phyloP scores from a whole-genome alignment of 2,329 filamentous ascomycete species.

The Colletotrichum caudatum region DNA sequence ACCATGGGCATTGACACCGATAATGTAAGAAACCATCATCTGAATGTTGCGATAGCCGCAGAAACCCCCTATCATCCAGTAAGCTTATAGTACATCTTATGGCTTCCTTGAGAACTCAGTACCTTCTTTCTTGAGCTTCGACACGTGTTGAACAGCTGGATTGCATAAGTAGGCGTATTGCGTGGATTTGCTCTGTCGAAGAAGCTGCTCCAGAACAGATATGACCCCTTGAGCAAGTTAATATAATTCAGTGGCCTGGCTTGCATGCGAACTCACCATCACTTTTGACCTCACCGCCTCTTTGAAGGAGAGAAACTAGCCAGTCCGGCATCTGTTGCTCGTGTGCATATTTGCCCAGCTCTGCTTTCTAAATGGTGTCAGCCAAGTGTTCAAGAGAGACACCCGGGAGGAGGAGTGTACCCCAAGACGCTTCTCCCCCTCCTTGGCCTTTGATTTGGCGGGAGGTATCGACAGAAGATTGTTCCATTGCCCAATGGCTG shows the following conservation, averaged over 20 bases:
- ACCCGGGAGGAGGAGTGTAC: constrained; percentile 1
- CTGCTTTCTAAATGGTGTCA: constrained; percentile 59
- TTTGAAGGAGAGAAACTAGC: constrained; percentile 72
- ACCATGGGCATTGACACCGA: constrained; percentile 67
- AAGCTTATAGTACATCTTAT: neutral
- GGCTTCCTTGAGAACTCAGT: constrained; percentile 26
- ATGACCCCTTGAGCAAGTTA: constrained; percentile 67
- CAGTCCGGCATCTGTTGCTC: constrained; percentile 81
- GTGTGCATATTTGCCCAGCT: constrained; percentile 78
- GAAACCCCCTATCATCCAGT: constrained; percentile 75
- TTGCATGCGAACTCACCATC: constrained; percentile 56
- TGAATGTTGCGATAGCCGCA: constrained; percentile 97
- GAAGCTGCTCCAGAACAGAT: constrained; percentile 70
- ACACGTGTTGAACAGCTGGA: constrained; percentile 79
- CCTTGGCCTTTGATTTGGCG: neutral
- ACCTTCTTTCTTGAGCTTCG: constrained; percentile 83
- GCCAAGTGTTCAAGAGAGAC: neutral
- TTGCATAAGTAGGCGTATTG: constrained; percentile 84
- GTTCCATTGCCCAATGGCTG: constrained; percentile 49
- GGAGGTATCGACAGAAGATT: constrained; percentile 43
- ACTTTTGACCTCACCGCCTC: constrained; percentile 67
- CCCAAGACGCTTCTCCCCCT: constrained; percentile 29
- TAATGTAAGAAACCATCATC: constrained; percentile 86
- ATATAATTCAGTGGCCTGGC: constrained; percentile 49
- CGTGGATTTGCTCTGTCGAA: constrained; percentile 73